phyloP scores from a whole-genome alignment of 495 filamentous ascomycete species.

The Xylaria nigripes region DNA sequence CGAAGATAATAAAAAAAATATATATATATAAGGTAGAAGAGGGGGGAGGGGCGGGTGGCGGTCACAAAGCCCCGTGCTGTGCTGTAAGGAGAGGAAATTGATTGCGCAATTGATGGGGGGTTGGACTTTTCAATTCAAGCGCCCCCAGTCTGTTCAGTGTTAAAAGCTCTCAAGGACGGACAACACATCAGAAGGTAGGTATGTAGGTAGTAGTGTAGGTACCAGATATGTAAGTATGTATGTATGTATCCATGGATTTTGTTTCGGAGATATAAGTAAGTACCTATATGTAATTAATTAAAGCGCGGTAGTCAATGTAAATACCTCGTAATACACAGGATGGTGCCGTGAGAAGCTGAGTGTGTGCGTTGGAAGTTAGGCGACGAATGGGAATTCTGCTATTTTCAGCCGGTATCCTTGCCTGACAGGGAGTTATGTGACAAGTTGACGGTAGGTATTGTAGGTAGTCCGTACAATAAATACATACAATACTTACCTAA shows the following conservation, averaged over 20 bases:
- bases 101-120: not conserved
- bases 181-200: no score
- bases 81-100: not conserved
- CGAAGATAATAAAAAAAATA: not conserved
- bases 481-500: no score
- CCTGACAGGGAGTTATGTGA: not conserved
- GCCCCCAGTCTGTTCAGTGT: no score
- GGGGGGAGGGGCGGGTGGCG: no score
- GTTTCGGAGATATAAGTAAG: not conserved
- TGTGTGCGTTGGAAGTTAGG: constrained; percentile 1
- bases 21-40: not conserved
- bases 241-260: not conserved
- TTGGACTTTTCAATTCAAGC: no score
- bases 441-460: no score
- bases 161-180: no score
- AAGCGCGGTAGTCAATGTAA: not conserved
- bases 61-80: no score
- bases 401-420: constrained; percentile 10
- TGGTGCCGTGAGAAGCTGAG: constrained; percentile 4
- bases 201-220: not conserved
- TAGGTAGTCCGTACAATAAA: no score
- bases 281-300: not conserved
- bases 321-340: not conserved
- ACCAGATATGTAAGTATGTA: not conserved
- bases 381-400: constrained; percentile 10